A percentile compares a stretch with the other conserved stretches of the same genome.
Evolutionary conservation across 2,329 filamentous ascomycete species (phyloP).

Genomic region (Fusarium sp.): DNA sequence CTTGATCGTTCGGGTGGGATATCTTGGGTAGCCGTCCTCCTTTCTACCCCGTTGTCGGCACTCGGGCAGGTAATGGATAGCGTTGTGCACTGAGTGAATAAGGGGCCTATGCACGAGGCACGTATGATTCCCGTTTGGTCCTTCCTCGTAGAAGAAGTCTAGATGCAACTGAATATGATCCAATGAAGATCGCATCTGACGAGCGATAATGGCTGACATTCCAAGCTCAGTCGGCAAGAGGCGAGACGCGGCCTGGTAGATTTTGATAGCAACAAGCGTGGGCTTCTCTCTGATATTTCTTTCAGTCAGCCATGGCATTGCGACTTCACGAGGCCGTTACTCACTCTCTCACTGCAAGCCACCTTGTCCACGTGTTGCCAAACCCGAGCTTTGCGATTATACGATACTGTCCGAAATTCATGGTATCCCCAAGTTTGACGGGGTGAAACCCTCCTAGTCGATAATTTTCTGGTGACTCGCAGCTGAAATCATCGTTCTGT

Average conservation of each 20-base stretch:
- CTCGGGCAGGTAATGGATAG: too few relatives aligned
- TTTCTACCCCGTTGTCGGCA: not conserved
- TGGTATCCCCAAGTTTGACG: not conserved
- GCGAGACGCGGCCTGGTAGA: not conserved
- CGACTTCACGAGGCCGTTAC: not conserved
- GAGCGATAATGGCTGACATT: not conserved
- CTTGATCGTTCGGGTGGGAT: conserved; percentile 9
- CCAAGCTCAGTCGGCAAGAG: not conserved
- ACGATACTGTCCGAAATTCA: not conserved
- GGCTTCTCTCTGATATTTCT: not conserved
- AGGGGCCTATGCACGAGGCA: not conserved
- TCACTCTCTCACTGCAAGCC: conserved; percentile 3
- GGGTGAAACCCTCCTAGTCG: not conserved
- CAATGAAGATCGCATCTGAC: not conserved
- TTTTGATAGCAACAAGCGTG: conserved; percentile 1
- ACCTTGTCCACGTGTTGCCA: not conserved
- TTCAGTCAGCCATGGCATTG: not conserved
- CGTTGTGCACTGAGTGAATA: not conserved
- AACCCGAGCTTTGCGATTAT: conserved; percentile 9
- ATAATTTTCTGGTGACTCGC: conserved; percentile 3
- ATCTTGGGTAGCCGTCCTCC: not conserved
- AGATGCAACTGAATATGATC: not conserved
- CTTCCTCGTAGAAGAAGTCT: not conserved
- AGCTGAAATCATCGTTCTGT: not conserved
- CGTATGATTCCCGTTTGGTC: not conserved